These are phyloP conservation scores for Lactuca saligna DNA, from an alignment of 129 eudicot genomes.

Conservation along the genomic window DNA sequence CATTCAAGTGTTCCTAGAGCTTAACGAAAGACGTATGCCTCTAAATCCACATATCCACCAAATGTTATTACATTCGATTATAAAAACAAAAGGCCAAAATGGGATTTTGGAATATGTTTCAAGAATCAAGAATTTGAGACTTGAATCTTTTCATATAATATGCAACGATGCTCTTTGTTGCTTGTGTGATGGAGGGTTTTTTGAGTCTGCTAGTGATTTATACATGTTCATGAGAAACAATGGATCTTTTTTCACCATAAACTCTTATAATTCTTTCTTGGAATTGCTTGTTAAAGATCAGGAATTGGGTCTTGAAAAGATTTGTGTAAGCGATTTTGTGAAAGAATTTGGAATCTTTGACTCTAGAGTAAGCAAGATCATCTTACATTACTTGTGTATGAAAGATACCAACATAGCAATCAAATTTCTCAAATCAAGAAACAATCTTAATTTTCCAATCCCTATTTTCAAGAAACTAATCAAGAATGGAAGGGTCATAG, in stretches of 20 bases:
- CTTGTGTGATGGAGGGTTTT: conserved; percentile 47
- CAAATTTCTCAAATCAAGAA: conserved; percentile 40
- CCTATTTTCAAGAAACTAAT: conserved; percentile 43
- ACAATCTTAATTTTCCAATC: conserved; percentile 35
- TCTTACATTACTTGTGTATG: conserved; percentile 54
- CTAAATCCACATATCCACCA: conserved; percentile 34
- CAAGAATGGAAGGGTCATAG: conserved; percentile 46
- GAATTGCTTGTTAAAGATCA: conserved; percentile 39
- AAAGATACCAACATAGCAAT: conserved; percentile 55
- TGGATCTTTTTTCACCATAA: conserved; percentile 27
- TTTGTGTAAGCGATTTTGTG: conserved; percentile 45
- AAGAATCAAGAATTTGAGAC: conserved; percentile 24
- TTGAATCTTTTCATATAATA: conserved; percentile 33
- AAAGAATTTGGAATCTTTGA: conserved; percentile 50
- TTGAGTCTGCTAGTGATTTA: conserved; percentile 36
- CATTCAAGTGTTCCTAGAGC: conserved; percentile 59
- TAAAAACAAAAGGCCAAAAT: conserved; percentile 35
- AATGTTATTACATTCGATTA: conserved; percentile 39
- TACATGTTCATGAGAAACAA: conserved; percentile 49
- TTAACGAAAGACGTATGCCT: conserved; percentile 45
- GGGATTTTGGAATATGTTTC: conserved; percentile 44
- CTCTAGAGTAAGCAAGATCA: conserved; percentile 41
- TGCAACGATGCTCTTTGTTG: conserved; percentile 55
- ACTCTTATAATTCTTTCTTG: conserved; percentile 41
- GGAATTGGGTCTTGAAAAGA: conserved; percentile 20